Conservation (phyloP, 1,284 basidiomycete species). For the Dichomitus squalens region DNA sequence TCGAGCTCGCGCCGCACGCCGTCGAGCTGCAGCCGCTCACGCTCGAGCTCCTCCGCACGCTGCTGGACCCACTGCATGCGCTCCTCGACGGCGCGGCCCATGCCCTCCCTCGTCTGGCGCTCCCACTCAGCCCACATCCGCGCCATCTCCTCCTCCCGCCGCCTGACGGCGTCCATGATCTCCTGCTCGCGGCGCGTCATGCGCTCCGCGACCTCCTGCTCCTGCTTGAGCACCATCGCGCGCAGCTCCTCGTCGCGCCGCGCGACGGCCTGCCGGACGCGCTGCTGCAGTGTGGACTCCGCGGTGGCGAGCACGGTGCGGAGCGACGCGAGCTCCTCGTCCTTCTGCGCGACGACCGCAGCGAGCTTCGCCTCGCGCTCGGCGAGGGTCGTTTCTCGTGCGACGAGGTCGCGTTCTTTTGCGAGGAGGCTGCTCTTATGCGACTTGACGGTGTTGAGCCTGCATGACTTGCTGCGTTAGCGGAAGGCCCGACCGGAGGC, state of each 20-base stretch:
- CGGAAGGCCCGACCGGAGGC: background rate
- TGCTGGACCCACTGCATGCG: constrained; percentile 53
- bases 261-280: constrained; percentile 61
- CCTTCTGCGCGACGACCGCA: constrained; percentile 53
- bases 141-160: constrained; percentile 46
- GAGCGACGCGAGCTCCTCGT: constrained; percentile 57
- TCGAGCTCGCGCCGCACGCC: constrained; percentile 49
- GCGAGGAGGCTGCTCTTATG: constrained; percentile 55
- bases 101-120: constrained; percentile 53
- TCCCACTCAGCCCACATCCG: constrained; percentile 61
- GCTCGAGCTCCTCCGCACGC: constrained; percentile 53
- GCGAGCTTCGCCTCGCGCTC: constrained; percentile 58
- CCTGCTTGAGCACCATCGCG: constrained; percentile 59
- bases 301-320: constrained; percentile 42
- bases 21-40: constrained; percentile 53
- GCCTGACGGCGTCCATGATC: constrained; percentile 55
- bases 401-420: constrained; percentile 67
- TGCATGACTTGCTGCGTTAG: constrained; percentile 29
- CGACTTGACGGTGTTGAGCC: constrained; percentile 61
- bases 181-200: constrained; percentile 70
- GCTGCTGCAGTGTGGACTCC: constrained; percentile 48
- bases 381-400: constrained; percentile 55
- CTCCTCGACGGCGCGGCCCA: constrained; percentile 51
- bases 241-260: constrained; percentile 73
- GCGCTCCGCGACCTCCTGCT: constrained; percentile 73